Conservation (phyloP, 2,329 filamentous ascomycete species). For the Paraphoma sp. region DNA sequence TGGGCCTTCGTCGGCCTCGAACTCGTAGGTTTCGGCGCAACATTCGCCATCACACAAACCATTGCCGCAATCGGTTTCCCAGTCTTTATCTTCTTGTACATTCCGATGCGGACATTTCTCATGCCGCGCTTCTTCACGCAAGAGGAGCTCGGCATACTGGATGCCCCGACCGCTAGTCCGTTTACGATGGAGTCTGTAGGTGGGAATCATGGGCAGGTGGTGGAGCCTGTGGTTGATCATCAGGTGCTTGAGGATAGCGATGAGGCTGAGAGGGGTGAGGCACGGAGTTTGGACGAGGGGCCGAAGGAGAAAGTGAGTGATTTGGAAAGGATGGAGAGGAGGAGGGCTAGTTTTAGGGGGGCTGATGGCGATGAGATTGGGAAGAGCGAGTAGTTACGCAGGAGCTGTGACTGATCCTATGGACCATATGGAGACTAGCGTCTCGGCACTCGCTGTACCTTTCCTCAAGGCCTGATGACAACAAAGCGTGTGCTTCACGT, state of each 20-base stretch:
- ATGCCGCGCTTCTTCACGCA: slow-evolving; percentile 59
- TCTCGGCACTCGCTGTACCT: no score
- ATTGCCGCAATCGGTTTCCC: slow-evolving; percentile 67
- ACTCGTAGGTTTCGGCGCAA: slow-evolving; percentile 58
- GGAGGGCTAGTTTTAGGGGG: not conserved
- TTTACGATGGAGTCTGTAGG: slow-evolving; percentile 62
- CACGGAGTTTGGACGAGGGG: slow-evolving; percentile 12
- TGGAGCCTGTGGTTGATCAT: slow-evolving; percentile 5
- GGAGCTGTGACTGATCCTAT: no score
- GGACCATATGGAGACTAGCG: no score
- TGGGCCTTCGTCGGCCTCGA: slow-evolving; percentile 60
- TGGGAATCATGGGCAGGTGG: slow-evolving; percentile 50
- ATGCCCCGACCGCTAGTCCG: slow-evolving; percentile 61
- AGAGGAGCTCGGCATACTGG: slow-evolving; percentile 58
- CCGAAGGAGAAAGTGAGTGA: slow-evolving; percentile 9
- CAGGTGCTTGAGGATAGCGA: slow-evolving; percentile 27
- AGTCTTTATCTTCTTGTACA: slow-evolving; percentile 62
- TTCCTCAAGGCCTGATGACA: no score
- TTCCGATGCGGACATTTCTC: slow-evolving; percentile 59
- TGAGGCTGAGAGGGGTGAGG: slow-evolving; percentile 37
- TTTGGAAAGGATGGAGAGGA: slow-evolving; percentile 4
- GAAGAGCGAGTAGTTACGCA: not conserved
- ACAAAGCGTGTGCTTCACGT: no score
- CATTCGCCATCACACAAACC: slow-evolving; percentile 66
- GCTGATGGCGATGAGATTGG: not conserved